phyloP scores from a whole-genome alignment of 306 rosid species.

The Neltuma alba region DNA sequence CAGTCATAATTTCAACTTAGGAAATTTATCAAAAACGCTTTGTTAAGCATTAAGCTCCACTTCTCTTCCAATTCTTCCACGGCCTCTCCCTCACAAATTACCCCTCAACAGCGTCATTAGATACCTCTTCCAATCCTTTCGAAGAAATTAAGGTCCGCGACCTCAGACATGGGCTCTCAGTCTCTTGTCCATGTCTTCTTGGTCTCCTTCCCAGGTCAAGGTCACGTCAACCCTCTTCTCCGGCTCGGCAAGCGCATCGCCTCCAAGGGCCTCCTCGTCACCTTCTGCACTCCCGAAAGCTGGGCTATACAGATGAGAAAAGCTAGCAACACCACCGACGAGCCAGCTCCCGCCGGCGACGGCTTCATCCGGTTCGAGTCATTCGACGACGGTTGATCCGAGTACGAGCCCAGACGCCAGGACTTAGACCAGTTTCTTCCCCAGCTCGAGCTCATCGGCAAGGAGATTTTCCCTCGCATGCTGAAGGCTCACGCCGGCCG shows the following conservation, averaged over 20 bases:
- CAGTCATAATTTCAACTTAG: not conserved
- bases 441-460: not conserved
- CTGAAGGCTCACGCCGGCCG: not conserved
- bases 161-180: not conserved
- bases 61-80: not conserved
- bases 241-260: conserved; percentile 54
- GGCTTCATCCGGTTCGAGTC: conserved; percentile 13
- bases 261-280: conserved; percentile 53
- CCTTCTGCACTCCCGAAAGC: conserved; percentile 43
- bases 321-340: conserved; percentile 27
- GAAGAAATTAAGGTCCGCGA: not conserved
- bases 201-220: conserved; percentile 61
- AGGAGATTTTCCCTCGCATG: not conserved
- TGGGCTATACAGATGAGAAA: conserved; percentile 38
- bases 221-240: conserved; percentile 69
- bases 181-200: conserved; percentile 48
- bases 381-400: not conserved
- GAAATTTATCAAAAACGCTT: not conserved
- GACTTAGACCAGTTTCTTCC: not conserved
- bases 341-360: not conserved
- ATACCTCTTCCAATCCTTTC: not conserved
- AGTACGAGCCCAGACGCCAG: conserved; percentile 16
- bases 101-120: not conserved
- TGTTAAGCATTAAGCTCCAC: not conserved
- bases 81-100: not conserved